Conservation (phyloP, 257 asterid species). For the Striga asiatica region DNA sequence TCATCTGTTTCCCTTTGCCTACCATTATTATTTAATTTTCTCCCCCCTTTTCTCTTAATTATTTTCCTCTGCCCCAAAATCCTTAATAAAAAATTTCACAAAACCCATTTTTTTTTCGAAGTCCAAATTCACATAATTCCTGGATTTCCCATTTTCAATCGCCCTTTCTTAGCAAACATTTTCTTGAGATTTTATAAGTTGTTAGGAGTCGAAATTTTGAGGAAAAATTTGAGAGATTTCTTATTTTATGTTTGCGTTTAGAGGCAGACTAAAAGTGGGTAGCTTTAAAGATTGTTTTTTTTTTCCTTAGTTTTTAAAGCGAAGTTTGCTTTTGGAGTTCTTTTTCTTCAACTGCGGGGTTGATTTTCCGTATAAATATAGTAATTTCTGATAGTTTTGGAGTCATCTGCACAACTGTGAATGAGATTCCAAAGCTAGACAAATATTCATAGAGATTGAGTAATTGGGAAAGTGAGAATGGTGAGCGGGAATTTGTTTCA, state of each 20-base stretch:
- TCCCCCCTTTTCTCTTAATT: neutral
- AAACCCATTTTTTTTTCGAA: neutral
- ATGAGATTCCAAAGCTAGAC: slow-evolving; percentile 5
- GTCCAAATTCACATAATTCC: slow-evolving; percentile 11
- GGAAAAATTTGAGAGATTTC: neutral
- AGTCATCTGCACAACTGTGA: slow-evolving; percentile 20
- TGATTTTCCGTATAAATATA: neutral
- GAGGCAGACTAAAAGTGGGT: slow-evolving; percentile 12
- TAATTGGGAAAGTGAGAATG: slow-evolving; percentile 36
- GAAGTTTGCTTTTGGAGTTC: slow-evolving; percentile 15
- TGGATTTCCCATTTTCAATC: slow-evolving; percentile 21
- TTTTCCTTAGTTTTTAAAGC: too few species aligned
- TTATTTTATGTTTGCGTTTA: slow-evolving; percentile 8
- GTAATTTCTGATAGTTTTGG: slow-evolving; percentile 9
- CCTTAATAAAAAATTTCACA: neutral
- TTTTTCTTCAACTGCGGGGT: slow-evolving; percentile 14
- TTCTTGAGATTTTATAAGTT: slow-evolving; percentile 14
- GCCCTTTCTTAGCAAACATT: neutral
- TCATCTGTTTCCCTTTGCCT: neutral
- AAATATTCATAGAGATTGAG: neutral
- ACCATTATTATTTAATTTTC: neutral
- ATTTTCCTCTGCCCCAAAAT: neutral
- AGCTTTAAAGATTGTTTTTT: slow-evolving; percentile 33
- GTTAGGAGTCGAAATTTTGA: neutral
- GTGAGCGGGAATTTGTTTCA: slow-evolving; percentile 84